Evolutionary conservation across 2,329 filamentous ascomycete genomes (phyloP).

Genomic region (Byssoonygena ceratinophila): DNA sequence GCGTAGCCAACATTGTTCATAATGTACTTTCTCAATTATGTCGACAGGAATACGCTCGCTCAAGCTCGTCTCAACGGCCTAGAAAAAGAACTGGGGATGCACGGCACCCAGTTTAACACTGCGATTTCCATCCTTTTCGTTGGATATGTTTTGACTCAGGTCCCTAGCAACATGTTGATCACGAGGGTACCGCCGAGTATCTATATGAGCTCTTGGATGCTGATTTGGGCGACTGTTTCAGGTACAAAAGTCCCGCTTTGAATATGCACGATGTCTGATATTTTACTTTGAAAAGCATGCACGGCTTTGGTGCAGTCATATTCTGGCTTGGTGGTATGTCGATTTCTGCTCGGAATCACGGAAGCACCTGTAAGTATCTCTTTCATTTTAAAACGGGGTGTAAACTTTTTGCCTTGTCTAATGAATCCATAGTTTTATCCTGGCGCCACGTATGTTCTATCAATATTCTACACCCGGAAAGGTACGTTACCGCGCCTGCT

Average conservation of each 20-base stretch:
- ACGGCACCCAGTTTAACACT: slow-evolving; percentile 38
- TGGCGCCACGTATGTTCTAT: slow-evolving; percentile 52
- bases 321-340: slow-evolving; percentile 30
- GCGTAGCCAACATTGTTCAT: slow-evolving; percentile 20
- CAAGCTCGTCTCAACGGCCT: slow-evolving; percentile 18
- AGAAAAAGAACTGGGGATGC: slow-evolving; percentile 34
- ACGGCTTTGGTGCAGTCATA: slow-evolving; percentile 38
- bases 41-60: slow-evolving; percentile 19
- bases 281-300: slow-evolving; percentile 22
- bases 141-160: slow-evolving; percentile 21
- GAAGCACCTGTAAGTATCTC: slow-evolving; percentile 17
- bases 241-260: background rate
- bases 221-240: slow-evolving; percentile 8
- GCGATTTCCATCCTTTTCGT: slow-evolving; percentile 37
- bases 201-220: slow-evolving; percentile 16
- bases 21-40: slow-evolving; percentile 24
- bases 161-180: slow-evolving; percentile 20
- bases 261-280: slow-evolving; percentile 1
- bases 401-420: background rate
- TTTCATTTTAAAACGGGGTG: background rate
- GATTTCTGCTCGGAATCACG: slow-evolving; percentile 18
- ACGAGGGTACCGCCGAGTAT: slow-evolving; percentile 17
- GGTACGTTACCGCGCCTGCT: slow-evolving; percentile 40
- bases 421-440: slow-evolving; percentile 43
- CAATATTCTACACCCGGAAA: slow-evolving; percentile 56